phyloP scores from a whole-genome alignment of 768 basidiomycete species.

The Rhizopogon vulgaris region DNA sequence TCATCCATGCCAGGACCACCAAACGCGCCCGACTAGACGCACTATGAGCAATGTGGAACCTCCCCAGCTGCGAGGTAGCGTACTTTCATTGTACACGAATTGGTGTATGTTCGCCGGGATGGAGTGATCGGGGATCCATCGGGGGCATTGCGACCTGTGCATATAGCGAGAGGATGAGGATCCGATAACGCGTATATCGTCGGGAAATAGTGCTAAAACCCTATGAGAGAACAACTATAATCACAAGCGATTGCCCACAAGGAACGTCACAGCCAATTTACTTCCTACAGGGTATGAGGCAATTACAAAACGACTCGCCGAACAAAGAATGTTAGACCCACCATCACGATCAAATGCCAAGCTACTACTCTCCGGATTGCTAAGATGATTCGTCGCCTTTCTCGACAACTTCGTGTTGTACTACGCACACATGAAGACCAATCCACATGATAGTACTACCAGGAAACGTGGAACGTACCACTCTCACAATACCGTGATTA shows the following conservation, averaged over 20 bases:
- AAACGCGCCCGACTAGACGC: constrained; percentile 65
- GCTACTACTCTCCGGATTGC: constrained; percentile 65
- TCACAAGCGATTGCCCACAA: constrained; percentile 36
- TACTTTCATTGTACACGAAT: constrained; percentile 78
- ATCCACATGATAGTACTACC: not conserved
- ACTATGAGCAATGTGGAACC: not conserved
- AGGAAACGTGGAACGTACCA: constrained; percentile 25
- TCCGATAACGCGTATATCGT: constrained; percentile 67
- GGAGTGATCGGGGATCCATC: constrained; percentile 44
- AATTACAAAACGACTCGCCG: constrained; percentile 1
- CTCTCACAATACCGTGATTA: constrained; percentile 49
- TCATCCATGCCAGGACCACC: constrained; percentile 49
- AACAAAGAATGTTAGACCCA: constrained; percentile 16
- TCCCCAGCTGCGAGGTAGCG: not conserved
- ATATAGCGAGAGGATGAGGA: constrained; percentile 62
- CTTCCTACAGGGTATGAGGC: constrained; percentile 35
- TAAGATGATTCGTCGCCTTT: constrained; percentile 30
- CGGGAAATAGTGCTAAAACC: constrained; percentile 54
- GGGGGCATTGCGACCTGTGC: constrained; percentile 52
- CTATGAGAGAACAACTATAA: not conserved
- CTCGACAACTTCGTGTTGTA: constrained; percentile 43
- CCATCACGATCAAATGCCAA: constrained; percentile 65
- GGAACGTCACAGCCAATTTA: constrained; percentile 59
- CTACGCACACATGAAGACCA: constrained; percentile 30
- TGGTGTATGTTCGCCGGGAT: constrained; percentile 53